Conservation (phyloP, 768 basidiomycete species). For the Tephrocybe sp. region DNA sequence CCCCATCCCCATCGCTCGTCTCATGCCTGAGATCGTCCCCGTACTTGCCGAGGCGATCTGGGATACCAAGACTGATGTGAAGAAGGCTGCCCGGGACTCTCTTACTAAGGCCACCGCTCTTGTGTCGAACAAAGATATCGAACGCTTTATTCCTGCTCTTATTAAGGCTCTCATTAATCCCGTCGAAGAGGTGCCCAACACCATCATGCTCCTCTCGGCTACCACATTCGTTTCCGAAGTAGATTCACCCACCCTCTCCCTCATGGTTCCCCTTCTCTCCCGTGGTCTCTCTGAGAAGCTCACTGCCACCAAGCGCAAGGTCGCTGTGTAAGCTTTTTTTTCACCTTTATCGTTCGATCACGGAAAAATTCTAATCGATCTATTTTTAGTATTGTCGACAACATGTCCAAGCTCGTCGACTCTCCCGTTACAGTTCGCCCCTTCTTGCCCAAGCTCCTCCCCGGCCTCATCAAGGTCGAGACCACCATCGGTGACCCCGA, state of each 20-base stretch:
- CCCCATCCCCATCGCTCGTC: constrained; percentile 77
- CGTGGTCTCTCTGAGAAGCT: constrained; percentile 94
- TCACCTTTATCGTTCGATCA: not conserved
- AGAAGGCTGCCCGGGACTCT: constrained; percentile 95
- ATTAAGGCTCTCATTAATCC: constrained; percentile 98
- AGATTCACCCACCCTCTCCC: constrained; percentile 92
- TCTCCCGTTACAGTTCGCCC: constrained; percentile 93
- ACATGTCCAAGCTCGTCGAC: constrained; percentile 98
- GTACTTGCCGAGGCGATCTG: constrained; percentile 94
- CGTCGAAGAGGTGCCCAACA: constrained; percentile 97
- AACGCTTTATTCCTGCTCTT: constrained; percentile 95
- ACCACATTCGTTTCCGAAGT: constrained; percentile 99
- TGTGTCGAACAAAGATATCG: constrained; percentile 97
- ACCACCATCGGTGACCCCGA: constrained; percentile 95
- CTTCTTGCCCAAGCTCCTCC: constrained; percentile 93
- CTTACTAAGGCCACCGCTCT: constrained; percentile 93
- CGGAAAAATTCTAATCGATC: constrained; percentile 13
- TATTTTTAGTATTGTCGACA: constrained; percentile 79
- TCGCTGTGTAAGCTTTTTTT: constrained; percentile 76
- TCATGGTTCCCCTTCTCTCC: constrained; percentile 94
- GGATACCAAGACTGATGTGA: constrained; percentile 98
- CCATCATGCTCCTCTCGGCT: constrained; percentile 91
- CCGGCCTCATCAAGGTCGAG: constrained; percentile 95
- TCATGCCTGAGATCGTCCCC: constrained; percentile 94
- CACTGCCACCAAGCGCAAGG: constrained; percentile 95